Evolutionary conservation across 306 rosid genomes (phyloP).

Genomic region (Castanospermum australe): DNA sequence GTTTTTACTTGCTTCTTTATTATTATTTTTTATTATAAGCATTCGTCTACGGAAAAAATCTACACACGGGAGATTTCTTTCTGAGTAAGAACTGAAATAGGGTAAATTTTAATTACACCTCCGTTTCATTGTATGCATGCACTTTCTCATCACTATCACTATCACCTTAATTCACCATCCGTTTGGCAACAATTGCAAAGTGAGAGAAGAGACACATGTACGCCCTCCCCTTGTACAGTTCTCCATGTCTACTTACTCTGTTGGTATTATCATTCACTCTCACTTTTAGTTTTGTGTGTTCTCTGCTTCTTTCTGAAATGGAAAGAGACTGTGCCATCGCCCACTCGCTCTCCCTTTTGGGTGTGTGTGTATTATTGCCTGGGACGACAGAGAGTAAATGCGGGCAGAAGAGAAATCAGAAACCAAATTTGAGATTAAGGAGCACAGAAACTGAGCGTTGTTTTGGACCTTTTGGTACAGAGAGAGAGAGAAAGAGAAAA

Average conservation of each 20-base stretch:
- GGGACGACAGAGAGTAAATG: background rate
- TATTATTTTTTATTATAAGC: too few species aligned
- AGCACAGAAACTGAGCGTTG: background rate
- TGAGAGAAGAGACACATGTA: slow-evolving; percentile 14
- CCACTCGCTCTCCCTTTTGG: slow-evolving; percentile 18
- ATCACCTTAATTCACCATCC: background rate
- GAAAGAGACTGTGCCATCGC: slow-evolving; percentile 5
- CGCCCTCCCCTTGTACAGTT: slow-evolving; percentile 2
- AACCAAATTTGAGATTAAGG: background rate
- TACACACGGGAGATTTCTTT: too few species aligned
- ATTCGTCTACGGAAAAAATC: too few species aligned
- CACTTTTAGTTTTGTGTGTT: slow-evolving; percentile 22
- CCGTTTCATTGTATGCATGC: background rate
- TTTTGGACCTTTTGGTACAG: background rate
- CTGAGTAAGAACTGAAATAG: background rate
- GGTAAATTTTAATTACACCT: background rate
- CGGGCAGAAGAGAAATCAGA: background rate
- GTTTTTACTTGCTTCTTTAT: too few species aligned
- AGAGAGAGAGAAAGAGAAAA: too few species aligned
- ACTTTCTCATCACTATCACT: background rate
- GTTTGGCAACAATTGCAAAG: background rate
- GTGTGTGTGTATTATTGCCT: background rate
- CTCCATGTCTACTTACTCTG: slow-evolving; percentile 22
- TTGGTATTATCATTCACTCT: background rate
- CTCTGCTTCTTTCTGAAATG: background rate